Base-by-base conservation (phyloP, 1,284 basidiomycete genomes). In the Cystobasidium sp. region DNA sequence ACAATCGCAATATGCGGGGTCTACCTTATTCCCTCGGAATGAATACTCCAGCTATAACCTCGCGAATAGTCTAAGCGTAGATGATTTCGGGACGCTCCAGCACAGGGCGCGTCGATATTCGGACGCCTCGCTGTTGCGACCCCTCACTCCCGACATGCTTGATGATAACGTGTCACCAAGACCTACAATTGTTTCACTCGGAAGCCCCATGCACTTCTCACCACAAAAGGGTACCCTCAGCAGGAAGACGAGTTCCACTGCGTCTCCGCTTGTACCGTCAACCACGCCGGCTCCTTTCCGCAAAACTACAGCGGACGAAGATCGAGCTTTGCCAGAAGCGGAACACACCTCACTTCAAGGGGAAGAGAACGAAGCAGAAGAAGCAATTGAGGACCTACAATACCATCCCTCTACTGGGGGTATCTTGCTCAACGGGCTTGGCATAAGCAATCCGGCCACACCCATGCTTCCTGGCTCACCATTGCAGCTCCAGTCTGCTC, bases 1-100 rank as follows among this genome's bases (percentile, higher is more conserved):
- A 24, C 89, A 92, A 79, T 93, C 92, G 0, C 92, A 93, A 0
- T 95, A 92, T 78, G 89, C 92, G n/a, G 90, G 91, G 1, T 91
- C 91, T 14, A 91, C 94, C 77, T 84, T 94, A 0, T 93, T 94
- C 80, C 87, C 46, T 86, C 86, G 52, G 86, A 85, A 75, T 83
- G 84, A 39, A 5, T 79, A 78, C 18, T 79, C 82, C 14, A 78
- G 80, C 16, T 81, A 81, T 69, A 81, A 82, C 20, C 80, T 86
- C 20, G 86, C 87, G 3, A 86, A 86, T 10, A 62, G 66, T 44
- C 20, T 59, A 3, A 55, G 49, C 22, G 46, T 63, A 3, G 72
- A 74, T 43, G 72, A 73, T 51, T 39, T 73, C 10, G 41, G 59
- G 2, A 49, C 59, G 10, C 59, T 79, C 20, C 49, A 75, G 20